phyloP scores from a whole-genome alignment of 2,329 filamentous ascomycete genomes.

The Colletotrichum musae region DNA sequence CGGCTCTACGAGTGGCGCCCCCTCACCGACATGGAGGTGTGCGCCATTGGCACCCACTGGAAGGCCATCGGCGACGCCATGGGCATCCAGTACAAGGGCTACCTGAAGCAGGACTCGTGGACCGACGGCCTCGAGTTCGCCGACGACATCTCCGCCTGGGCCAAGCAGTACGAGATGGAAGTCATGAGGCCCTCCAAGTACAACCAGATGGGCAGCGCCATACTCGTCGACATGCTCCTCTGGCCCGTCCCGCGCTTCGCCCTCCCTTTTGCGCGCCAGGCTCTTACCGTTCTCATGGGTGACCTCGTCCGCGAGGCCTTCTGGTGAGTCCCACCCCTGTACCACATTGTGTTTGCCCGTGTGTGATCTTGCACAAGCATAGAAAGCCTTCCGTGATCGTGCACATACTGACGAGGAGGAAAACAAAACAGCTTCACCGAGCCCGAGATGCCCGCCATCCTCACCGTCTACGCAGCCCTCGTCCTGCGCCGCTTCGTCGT shows the following conservation, averaged over 20 bases:
- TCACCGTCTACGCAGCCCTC: conserved; percentile 60
- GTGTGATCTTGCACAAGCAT: not conserved
- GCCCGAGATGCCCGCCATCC: conserved; percentile 54
- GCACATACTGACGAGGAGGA: not conserved
- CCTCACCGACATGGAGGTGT: conserved; percentile 76
- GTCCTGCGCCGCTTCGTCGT: conserved; percentile 67
- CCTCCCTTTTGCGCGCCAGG: conserved; percentile 62
- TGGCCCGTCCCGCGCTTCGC: conserved; percentile 64
- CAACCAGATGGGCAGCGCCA: conserved; percentile 67
- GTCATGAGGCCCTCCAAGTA: conserved; percentile 69
- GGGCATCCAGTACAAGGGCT: conserved; percentile 68
- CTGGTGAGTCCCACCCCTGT: conserved; percentile 60
- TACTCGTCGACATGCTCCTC: conserved; percentile 73
- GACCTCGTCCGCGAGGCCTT: conserved; percentile 76
- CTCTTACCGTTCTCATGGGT: conserved; percentile 74
- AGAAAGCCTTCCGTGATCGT: not conserved
- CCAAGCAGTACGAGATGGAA: conserved; percentile 69
- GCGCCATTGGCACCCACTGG: conserved; percentile 79
- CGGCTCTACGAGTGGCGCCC: conserved; percentile 78
- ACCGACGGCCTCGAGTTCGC: conserved; percentile 66
- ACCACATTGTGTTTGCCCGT: not conserved
- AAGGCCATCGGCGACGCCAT: conserved; percentile 80
- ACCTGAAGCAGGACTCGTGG: conserved; percentile 57
- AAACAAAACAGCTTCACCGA: conserved; percentile 55
- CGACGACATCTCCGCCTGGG: conserved; percentile 64